Evolutionary conservation across 2,329 filamentous ascomycete species (phyloP).

Genomic region (Pyrenochaeta sp.): DNA sequence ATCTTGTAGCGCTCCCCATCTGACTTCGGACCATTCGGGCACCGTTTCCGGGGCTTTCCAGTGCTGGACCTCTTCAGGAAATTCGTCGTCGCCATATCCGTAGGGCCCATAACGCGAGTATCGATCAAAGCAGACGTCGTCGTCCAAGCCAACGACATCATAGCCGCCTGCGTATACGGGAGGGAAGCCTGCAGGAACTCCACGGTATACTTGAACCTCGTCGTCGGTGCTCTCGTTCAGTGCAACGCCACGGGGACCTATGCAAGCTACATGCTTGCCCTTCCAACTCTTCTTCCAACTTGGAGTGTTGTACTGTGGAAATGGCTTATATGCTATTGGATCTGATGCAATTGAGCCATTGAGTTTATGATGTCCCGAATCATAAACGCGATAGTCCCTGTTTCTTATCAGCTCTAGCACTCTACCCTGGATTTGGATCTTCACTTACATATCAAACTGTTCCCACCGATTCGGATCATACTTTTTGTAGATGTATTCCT

Average conservation of each 20-base stretch:
- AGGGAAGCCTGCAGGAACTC: conserved; percentile 58
- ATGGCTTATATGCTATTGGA: conserved; percentile 72
- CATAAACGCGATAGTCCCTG: conserved; percentile 52
- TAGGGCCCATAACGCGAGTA: conserved; percentile 64
- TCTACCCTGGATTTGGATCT: neutral
- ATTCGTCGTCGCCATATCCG: conserved; percentile 63
- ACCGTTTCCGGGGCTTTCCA: conserved; percentile 49
- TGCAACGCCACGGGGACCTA: conserved; percentile 63
- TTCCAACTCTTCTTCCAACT: conserved; percentile 66
- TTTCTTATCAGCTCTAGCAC: conserved; percentile 1
- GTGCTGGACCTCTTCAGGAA: conserved; percentile 56
- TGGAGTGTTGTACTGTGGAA: conserved; percentile 72
- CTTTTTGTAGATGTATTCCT: conserved; percentile 51
- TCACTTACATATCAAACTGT: conserved; percentile 49
- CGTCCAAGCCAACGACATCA: conserved; percentile 49
- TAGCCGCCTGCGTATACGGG: conserved; percentile 49
- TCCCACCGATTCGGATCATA: conserved; percentile 61
- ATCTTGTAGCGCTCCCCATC: conserved; percentile 76
- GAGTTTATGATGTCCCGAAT: conserved; percentile 44
- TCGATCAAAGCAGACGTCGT: conserved; percentile 71
- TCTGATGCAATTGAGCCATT: conserved; percentile 31
- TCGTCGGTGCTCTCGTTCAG: conserved; percentile 68
- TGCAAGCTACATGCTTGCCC: conserved; percentile 70
- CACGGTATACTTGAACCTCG: conserved; percentile 68
- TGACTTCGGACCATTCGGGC: conserved; percentile 69